Base-by-base conservation (phyloP, 2,329 filamentous ascomycete genomes). In the Sporothrix globosa region DNA sequence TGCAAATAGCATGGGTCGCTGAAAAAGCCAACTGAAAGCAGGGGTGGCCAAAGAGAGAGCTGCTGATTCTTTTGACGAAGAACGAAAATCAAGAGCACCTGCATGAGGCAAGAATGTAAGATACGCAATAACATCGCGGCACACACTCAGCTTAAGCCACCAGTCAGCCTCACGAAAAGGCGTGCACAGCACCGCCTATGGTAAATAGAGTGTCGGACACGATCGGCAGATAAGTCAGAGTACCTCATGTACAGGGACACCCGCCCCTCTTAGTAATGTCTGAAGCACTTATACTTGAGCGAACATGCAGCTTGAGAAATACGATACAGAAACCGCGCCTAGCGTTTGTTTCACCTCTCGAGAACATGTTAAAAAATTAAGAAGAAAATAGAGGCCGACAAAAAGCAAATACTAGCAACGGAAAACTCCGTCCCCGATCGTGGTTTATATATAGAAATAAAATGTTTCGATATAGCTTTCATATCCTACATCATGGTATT, bases 271-370 rank as follows among this genome's bases (percentile, higher is more conserved):
- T 34, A 4, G 34, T 9, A 7, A 34, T 34, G 34, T 34, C 34
- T 34, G 5, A 34, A 34, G 34, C 5, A 9, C 21, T 21, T 13
- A 24, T 13, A 4, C 10, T 44, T 11, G 39, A 9, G 5, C 46
- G 58, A 19, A 30, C 17, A 21, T 54, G 39, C 27, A 3, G 5
- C 27, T 4, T 30, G 27, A 34, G n/a, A 63, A 46, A 27, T n/a
- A 24, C 56, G 21, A 34, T 4, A 9, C n/a, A 46, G 39, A 9
- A 46, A 24, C 58, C 58, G 34, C 39, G 58, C 53, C 56, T 54
- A 48, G 68, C 68, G 56, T 53, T 27, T 63, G 56, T 69, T 69
- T 54, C 68, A 63, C 7, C 17, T 3, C 5, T 50, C 52, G 34
- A 63, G 11, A 30, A 5, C 13, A 24, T 10, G 5, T 10, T 4